Conservation (phyloP, 768 basidiomycete species). For the Mycena epipterygia region DNA sequence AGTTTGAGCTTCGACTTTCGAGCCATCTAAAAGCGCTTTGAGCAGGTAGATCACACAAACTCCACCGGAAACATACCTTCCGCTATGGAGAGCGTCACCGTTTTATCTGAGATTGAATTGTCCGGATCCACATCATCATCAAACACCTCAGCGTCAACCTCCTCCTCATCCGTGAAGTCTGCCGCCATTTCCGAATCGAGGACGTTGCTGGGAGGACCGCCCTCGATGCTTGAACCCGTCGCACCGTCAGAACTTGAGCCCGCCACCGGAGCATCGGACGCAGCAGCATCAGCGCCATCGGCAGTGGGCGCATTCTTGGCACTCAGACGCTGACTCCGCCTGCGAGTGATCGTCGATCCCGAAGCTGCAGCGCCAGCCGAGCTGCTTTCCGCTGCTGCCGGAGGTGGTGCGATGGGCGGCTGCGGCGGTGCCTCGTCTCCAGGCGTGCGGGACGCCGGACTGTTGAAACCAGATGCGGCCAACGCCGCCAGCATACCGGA, state of each 20-base stretch:
- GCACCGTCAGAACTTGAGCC: conserved; percentile 28
- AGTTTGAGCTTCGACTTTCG: conserved; percentile 95
- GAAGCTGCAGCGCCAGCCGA: conserved; percentile 53
- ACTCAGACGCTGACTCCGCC: conserved; percentile 88
- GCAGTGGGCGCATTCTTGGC: conserved; percentile 66
- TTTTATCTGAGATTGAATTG: conserved; percentile 79
- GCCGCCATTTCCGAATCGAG: conserved; percentile 76
- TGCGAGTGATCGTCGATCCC: conserved; percentile 63
- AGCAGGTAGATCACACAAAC: conserved; percentile 6
- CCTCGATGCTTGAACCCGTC: conserved; percentile 51
- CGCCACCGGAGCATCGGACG: conserved; percentile 43
- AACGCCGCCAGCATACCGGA: conserved; percentile 94
- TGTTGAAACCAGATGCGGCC: conserved; percentile 79
- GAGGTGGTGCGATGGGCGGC: conserved; percentile 46
- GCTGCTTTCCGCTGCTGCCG: conserved; percentile 45
- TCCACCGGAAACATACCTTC: conserved; percentile 66
- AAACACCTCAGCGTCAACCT: conserved; percentile 89
- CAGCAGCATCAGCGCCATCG: conserved; percentile 34
- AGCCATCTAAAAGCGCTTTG: conserved; percentile 72
- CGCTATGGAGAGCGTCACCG: conserved; percentile 85
- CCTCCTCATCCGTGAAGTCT: conserved; percentile 90
- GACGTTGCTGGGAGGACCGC: conserved; percentile 64
- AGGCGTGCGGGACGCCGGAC: conserved; percentile 58
- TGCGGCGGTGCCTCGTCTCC: conserved; percentile 51
- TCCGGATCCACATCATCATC: conserved; percentile 90